These are phyloP conservation scores for Allantophomopsis lycopodina DNA, from an alignment of 2,329 filamentous ascomycete species.

Conservation along the genomic window DNA sequence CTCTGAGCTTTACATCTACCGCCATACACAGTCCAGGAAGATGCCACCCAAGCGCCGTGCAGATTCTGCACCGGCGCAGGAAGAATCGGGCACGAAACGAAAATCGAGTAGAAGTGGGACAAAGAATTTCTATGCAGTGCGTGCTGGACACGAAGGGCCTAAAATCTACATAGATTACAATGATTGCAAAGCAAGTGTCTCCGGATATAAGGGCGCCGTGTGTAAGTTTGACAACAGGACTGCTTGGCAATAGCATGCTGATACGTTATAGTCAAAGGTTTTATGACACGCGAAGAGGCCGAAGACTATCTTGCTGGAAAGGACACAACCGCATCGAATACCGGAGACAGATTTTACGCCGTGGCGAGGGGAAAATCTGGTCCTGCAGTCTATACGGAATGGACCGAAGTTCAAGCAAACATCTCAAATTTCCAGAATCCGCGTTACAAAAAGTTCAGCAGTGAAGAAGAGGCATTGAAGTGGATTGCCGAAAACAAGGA, in stretches of 20 bases:
- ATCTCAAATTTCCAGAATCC: slow-evolving; percentile 60
- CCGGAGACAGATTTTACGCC: slow-evolving; percentile 37
- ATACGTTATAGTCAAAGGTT: slow-evolving; percentile 59
- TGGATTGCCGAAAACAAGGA: slow-evolving; percentile 45
- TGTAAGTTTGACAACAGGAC: slow-evolving; percentile 36
- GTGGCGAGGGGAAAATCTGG: slow-evolving; percentile 39
- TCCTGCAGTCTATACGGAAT: slow-evolving; percentile 47
- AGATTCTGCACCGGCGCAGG: too few relatives aligned
- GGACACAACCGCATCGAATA: slow-evolving; percentile 22
- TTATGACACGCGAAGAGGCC: slow-evolving; percentile 61
- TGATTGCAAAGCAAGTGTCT: slow-evolving; percentile 47
- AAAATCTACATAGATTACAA: slow-evolving; percentile 49
- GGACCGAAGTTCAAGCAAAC: slow-evolving; percentile 59
- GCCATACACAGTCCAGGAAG: too few relatives aligned
- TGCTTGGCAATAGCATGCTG: slow-evolving; percentile 6
- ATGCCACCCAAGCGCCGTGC: too few relatives aligned
- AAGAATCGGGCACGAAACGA: too few relatives aligned
- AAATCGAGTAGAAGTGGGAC: too few relatives aligned
- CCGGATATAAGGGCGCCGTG: slow-evolving; percentile 46
- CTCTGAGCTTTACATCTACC: too few relatives aligned
- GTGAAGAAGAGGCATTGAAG: slow-evolving; percentile 54
- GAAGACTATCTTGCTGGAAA: slow-evolving; percentile 59
- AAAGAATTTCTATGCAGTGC: slow-evolving; percentile 49
- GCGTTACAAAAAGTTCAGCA: slow-evolving; percentile 57
- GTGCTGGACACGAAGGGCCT: slow-evolving; percentile 33